Conservation (phyloP, 345 rosid species). For the Noccaea caerulescens region DNA sequence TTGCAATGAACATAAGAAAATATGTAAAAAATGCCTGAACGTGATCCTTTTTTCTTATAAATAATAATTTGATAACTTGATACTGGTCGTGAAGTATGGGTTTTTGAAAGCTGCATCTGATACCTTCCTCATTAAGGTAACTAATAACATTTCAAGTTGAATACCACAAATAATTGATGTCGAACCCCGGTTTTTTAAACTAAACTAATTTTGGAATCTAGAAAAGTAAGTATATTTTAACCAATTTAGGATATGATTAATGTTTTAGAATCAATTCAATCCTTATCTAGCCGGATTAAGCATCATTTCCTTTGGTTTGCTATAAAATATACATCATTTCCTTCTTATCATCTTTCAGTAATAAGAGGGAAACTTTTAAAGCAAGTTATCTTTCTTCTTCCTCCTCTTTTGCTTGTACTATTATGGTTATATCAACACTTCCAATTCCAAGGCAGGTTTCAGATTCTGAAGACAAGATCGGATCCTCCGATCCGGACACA, state of each 20-base stretch:
- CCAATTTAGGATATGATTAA: conserved; percentile 1
- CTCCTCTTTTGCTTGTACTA: not conserved
- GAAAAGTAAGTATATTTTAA: too few relatives aligned
- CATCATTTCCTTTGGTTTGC: not conserved
- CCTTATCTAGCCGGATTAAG: not conserved
- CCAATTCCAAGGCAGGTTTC: not conserved
- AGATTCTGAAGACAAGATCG: not conserved
- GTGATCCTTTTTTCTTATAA: too few relatives aligned
- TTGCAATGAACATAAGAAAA: not conserved
- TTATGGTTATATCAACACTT: not conserved
- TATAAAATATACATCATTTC: too few relatives aligned
- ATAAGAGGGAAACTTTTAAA: not conserved
- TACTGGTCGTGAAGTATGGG: conserved; percentile 8
- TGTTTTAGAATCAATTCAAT: conserved; percentile 1
- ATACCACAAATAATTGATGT: not conserved
- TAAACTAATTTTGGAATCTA: not conserved
- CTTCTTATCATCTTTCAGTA: not conserved
- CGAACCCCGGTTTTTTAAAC: not conserved
- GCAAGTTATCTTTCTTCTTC: not conserved
- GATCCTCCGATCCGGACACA: not conserved
- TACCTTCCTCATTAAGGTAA: conserved; percentile 5
- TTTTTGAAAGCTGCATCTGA: conserved; percentile 7
- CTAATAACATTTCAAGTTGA: not conserved
- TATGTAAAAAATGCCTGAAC: too few relatives aligned
- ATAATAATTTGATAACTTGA: not conserved